Evolutionary conservation across 2,329 filamentous ascomycete species (phyloP), one percentile per base, ranked within the genome.

Genomic region (Dryadomyces sulphureus): DNA sequence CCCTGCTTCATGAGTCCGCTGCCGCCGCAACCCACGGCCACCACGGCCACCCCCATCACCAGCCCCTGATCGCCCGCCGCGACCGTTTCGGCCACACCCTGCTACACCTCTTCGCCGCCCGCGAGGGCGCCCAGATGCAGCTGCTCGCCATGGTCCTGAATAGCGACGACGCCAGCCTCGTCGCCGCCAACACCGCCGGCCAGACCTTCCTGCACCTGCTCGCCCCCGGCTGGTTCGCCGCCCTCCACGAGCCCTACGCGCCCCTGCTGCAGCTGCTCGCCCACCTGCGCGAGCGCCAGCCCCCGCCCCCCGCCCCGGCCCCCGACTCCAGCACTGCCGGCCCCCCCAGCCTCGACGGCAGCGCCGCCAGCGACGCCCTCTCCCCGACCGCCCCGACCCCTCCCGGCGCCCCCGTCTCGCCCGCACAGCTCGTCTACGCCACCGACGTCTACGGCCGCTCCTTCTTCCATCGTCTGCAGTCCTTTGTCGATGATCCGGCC

Each of bases 381-480:
- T 32, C 27, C 9, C 27, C 27, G 3, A 14, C 27, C 11, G 27
- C 27, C 27, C n/a, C n/a, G n/a, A 32, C 9, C 11, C 11, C 27
- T 8, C 27, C 42, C 38, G 39, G 25, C 34, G 38, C 32, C 14
- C 21, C 19, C 2, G 22, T 30, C 4, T 38, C 32, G 1, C 22
- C 48, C 8, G 45, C 46, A 0, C 47, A 53, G 25, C 57, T 65
- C 20, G 53, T 71, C 24, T 59, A 59, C 19, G 53, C 56, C 2
- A 57, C 58, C 14, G 73, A 77, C 50, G 55, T 63, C 34, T 76
- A 73, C 50, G 73, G 73, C 1, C 69, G 73, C 35, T 74, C 63
- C 5, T 63, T 71, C 39, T 72, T 73, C 25, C 73, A 77, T 52
- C 56, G 65, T 4, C 56, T 70, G 0, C 48, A 55, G 19, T 56